These are phyloP conservation scores for Colletotrichum simmondsii DNA, from an alignment of 2,329 filamentous ascomycete genomes.

Conservation along the genomic window DNA sequence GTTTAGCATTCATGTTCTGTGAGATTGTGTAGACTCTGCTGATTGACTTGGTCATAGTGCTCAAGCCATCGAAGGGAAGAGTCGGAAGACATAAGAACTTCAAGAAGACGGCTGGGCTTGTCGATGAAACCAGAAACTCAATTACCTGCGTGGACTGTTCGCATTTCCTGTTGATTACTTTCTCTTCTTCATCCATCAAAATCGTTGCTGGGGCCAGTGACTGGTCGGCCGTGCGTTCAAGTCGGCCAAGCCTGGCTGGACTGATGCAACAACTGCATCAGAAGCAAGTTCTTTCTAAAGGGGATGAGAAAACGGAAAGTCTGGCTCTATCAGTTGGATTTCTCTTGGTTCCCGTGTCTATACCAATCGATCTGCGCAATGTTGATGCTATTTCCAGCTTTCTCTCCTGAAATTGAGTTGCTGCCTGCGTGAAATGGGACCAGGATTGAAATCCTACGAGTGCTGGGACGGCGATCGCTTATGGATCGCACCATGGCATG, in stretches of 20 bases:
- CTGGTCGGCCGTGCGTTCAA: not conserved
- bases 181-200: not conserved
- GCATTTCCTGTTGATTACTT: not conserved
- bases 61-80: not conserved
- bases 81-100: too few species aligned
- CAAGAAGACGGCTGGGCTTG: not conserved
- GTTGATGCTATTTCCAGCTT: not conserved
- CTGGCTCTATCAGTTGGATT: not conserved
- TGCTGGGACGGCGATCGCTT: not conserved
- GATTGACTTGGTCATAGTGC: not conserved
- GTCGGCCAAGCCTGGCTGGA: not conserved
- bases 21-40: not conserved
- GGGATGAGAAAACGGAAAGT: not conserved
- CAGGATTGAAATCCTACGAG: not conserved
- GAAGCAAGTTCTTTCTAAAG: not conserved
- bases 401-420: not conserved
- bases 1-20: not conserved
- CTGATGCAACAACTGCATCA: not conserved
- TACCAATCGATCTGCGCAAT: not conserved
- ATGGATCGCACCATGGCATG: not conserved
- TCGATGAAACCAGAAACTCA: not conserved
- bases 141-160: too few species aligned
- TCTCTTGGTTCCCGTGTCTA: not conserved
- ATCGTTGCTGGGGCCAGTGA: not conserved
- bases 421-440: not conserved